Base-by-base conservation (phyloP, 1,284 basidiomycete species). In the Puccinia sorghi region DNA sequence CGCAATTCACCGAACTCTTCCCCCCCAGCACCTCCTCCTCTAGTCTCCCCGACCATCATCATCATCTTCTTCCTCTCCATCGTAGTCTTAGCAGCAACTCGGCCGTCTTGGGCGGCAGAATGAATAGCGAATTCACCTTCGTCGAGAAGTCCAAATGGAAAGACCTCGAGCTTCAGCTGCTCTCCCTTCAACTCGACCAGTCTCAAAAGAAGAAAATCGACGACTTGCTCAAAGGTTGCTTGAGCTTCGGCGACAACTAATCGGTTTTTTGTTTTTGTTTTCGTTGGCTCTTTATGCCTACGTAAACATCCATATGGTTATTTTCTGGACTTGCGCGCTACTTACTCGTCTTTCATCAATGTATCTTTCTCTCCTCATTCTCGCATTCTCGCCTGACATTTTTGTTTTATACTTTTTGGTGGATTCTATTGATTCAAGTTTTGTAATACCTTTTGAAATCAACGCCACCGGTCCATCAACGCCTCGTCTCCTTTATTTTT, bases 101-200 rank as follows among this genome's bases (percentile, higher is more conserved):
- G 2, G 11, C n/a, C 17, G 17, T 50, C 43, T 50, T 67, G 5
- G 46, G 46, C 43, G 9, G n/a, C 32, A 37, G 12, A 39, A n/a
- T 48, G 1, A 27, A 67, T 27, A 32, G 9, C n/a, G 27, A 72
- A 57, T 72, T 72, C 54, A 72, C 71, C 11, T 72, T 72, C 27
- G 71, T 72, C 25, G 61, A 50, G 48, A 76, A 67, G 17, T 76
- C 63, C 15, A 76, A 56, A 43, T 67, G 48, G 63, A 76, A 57
- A 11, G 43, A 76, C 39, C 52, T 63, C 17, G 63, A 76, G 43
- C 20, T 37, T 46, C 61, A 67, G 41, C 37, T 74, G 32, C 61
- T 61, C 11, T 61, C 57, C 12, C 57, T 74, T 11, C 27, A 74
- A 27, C 61, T 74, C n/a, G 46, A 74, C 20, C 54, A 74, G 32